phyloP scores from a whole-genome alignment of 257 asterid genomes.

The Plectranthus barbatus region DNA sequence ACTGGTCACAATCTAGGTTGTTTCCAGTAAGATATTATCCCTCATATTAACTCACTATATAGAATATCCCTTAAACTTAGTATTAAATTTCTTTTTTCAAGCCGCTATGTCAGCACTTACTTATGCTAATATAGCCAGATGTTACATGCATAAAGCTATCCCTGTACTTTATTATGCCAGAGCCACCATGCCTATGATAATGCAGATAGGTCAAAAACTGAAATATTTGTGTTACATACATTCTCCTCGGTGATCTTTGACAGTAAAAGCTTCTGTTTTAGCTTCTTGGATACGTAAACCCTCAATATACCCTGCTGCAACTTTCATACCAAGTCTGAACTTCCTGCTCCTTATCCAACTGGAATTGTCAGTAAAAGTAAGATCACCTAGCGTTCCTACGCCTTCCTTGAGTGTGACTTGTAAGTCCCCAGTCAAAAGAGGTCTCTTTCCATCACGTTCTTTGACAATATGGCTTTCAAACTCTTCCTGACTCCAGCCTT shows the following conservation, averaged over 20 bases:
- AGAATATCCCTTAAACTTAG: background rate
- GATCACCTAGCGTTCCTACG: slow-evolving; percentile 91
- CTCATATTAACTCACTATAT: background rate
- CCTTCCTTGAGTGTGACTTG: slow-evolving; percentile 93
- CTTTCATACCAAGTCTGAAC: slow-evolving; percentile 90
- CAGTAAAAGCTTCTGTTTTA: slow-evolving; percentile 90
- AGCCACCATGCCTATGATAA: background rate
- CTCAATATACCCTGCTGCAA: slow-evolving; percentile 75
- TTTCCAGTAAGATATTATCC: background rate
- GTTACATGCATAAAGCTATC: background rate
- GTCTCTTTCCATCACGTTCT: slow-evolving; percentile 96
- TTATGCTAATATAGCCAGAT: background rate
- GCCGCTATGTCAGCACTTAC: background rate
- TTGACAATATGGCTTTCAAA: slow-evolving; percentile 88
- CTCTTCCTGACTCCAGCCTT: slow-evolving; percentile 83
- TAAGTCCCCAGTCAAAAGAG: slow-evolving; percentile 82
- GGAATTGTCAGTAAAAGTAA: slow-evolving; percentile 90
- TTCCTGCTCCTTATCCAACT: slow-evolving; percentile 98
- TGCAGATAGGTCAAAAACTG: background rate
- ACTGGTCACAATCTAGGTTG: background rate
- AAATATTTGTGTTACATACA: slow-evolving; percentile 35
- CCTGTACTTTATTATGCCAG: background rate
- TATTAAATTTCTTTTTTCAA: background rate
- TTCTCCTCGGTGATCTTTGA: slow-evolving; percentile 98
- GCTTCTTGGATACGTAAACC: slow-evolving; percentile 88